phyloP scores from a whole-genome alignment of 257 asterid genomes.

The Mentha longifolia region DNA sequence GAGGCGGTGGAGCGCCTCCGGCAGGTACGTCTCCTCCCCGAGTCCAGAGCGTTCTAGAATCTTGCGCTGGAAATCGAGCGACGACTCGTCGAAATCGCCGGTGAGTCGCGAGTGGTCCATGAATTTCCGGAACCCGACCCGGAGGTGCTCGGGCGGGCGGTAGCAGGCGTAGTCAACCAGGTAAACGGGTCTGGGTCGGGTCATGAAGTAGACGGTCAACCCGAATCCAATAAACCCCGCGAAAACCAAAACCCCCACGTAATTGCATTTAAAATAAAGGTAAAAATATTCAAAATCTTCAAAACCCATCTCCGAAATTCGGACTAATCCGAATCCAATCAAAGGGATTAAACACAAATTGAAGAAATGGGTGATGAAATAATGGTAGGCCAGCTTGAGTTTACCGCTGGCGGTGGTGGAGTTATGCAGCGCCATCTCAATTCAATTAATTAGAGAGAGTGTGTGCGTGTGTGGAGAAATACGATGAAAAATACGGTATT shows the following conservation, averaged over 20 bases:
- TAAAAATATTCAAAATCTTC: conserved; percentile 34
- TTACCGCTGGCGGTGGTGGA: conserved; percentile 34
- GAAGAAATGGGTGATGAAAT: conserved; percentile 43
- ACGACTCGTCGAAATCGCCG: conserved; percentile 39
- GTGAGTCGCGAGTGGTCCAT: conserved; percentile 55
- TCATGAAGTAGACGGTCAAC: conserved; percentile 44
- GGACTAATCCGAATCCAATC: conserved; percentile 21
- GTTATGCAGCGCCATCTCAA: background rate
- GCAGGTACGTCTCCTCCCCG: conserved; percentile 57
- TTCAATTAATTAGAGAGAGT: background rate
- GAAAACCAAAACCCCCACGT: conserved; percentile 23
- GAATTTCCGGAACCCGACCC: conserved; percentile 45
- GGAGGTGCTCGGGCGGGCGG: conserved; percentile 41
- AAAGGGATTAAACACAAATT: conserved; percentile 42
- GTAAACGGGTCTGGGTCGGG: conserved; percentile 54
- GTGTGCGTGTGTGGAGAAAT: too few relatives aligned
- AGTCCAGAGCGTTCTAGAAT: conserved; percentile 56
- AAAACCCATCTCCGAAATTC: conserved; percentile 12
- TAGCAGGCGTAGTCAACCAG: conserved; percentile 59
- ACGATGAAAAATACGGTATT: conserved; percentile 3
- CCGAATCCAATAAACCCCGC: conserved; percentile 33
- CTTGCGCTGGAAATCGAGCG: conserved; percentile 47
- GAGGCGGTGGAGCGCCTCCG: conserved; percentile 46
- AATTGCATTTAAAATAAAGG: conserved; percentile 29
- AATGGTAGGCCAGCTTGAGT: conserved; percentile 51